Evolutionary conservation across 495 filamentous ascomycete species (phyloP).

Genomic region (Neurospora sp.): DNA sequence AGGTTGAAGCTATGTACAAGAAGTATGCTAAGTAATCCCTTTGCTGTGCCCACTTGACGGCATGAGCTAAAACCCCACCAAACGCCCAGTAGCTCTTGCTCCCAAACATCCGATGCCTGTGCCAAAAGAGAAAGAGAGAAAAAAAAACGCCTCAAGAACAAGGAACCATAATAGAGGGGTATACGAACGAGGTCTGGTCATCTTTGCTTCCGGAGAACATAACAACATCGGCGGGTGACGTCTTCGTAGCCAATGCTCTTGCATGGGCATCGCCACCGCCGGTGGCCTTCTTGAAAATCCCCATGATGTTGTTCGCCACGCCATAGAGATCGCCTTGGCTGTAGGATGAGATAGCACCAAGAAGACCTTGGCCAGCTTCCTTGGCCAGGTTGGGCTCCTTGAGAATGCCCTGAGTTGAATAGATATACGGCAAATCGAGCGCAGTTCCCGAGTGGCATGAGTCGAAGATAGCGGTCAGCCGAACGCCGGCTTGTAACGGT

Average conservation of each 20-base stretch:
- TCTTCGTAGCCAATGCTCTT: slow-evolving; percentile 77
- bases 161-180: slow-evolving; percentile 21
- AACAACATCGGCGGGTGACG: slow-evolving; percentile 87
- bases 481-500: slow-evolving; percentile 70
- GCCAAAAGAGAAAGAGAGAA: background rate
- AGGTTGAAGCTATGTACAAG: slow-evolving; percentile 9
- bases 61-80: background rate
- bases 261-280: slow-evolving; percentile 74
- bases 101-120: background rate
- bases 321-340: slow-evolving; percentile 80
- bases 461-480: slow-evolving; percentile 96
- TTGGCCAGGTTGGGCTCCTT: slow-evolving; percentile 98
- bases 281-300: slow-evolving; percentile 89
- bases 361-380: slow-evolving; percentile 87
- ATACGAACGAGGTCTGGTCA: slow-evolving; percentile 80
- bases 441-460: slow-evolving; percentile 98
- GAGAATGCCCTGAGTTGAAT: slow-evolving; percentile 88
- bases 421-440: slow-evolving; percentile 93
- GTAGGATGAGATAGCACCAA: slow-evolving; percentile 83
- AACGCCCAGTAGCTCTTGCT: background rate
- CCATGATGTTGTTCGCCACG: slow-evolving; percentile 69
- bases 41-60: background rate
- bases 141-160: slow-evolving; percentile 7
- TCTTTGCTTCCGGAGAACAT: slow-evolving; percentile 98
- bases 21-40: slow-evolving; percentile 5